These are phyloP conservation scores for Kuraishia piskuri DNA, from an alignment of 805 yeast genomes.

Conservation along the genomic window DNA sequence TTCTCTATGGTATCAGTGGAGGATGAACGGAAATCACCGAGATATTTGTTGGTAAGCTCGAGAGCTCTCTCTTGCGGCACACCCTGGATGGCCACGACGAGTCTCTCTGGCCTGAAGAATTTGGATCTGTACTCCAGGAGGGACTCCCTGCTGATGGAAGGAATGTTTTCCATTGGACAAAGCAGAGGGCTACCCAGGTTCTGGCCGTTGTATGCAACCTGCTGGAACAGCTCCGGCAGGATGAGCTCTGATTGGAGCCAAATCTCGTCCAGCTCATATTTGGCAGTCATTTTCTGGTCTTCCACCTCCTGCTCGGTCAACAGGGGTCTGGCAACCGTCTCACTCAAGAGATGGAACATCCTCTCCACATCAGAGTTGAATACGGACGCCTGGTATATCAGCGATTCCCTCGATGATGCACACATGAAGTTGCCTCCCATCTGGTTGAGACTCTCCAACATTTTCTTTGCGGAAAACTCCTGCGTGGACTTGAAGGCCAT, in stretches of 20 bases:
- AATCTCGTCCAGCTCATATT: slow-evolving; percentile 77
- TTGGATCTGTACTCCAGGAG: slow-evolving; percentile 49
- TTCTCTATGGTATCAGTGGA: slow-evolving; percentile 15
- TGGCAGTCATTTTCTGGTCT: slow-evolving; percentile 66
- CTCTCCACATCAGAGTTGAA: slow-evolving; percentile 76
- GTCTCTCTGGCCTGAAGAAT: slow-evolving; percentile 70
- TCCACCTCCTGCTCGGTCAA: slow-evolving; percentile 61
- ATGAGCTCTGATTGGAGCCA: slow-evolving; percentile 76
- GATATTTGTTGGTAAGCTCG: slow-evolving; percentile 48
- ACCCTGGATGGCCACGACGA: slow-evolving; percentile 85
- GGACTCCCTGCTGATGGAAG: slow-evolving; percentile 40
- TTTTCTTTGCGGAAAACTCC: slow-evolving; percentile 48
- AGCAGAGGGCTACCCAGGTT: slow-evolving; percentile 83
- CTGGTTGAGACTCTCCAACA: slow-evolving; percentile 67
- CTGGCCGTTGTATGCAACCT: slow-evolving; percentile 62
- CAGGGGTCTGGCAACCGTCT: slow-evolving; percentile 68
- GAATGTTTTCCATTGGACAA: slow-evolving; percentile 66
- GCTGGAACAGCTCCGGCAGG: slow-evolving; percentile 85
- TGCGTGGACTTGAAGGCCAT: slow-evolving; percentile 73
- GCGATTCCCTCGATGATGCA: slow-evolving; percentile 83
- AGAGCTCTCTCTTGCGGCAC: slow-evolving; percentile 64
- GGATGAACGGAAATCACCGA: slow-evolving; percentile 50
- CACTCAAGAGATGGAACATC: slow-evolving; percentile 70
- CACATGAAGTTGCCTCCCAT: slow-evolving; percentile 94
- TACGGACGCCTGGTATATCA: slow-evolving; percentile 91